Percentiles rank a stretch among this genome's conserved stretches.
Conservation (phyloP, 768 basidiomycete species). For the Podaxis sp. region DNA sequence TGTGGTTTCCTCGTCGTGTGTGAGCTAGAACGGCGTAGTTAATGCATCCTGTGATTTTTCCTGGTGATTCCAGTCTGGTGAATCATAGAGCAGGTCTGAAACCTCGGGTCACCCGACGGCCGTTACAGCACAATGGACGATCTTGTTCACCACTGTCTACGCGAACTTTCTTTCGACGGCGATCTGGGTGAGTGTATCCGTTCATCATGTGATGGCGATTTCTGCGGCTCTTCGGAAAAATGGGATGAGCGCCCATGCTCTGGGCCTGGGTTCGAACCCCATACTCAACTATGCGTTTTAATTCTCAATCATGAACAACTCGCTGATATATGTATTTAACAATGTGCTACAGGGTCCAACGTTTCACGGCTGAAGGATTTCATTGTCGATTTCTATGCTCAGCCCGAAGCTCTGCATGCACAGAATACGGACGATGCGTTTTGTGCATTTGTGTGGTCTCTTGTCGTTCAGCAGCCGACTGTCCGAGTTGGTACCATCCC, state of each 20-base stretch:
- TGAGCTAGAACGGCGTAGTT: neutral
- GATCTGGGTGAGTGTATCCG: conserved; percentile 69
- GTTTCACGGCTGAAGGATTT: conserved; percentile 71
- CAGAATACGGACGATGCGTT: conserved; percentile 77
- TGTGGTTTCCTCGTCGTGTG: neutral
- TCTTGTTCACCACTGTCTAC: conserved; percentile 78
- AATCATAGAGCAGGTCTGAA: neutral
- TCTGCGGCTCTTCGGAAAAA: neutral
- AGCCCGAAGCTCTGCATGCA: conserved; percentile 31
- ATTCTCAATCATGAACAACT: neutral
- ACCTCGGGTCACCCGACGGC: neutral
- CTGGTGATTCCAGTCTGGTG: neutral
- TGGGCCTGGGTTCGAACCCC: conserved; percentile 45
- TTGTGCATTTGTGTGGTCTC: conserved; percentile 78
- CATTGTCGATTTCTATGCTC: conserved; percentile 61
- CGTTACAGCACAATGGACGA: conserved; percentile 63
- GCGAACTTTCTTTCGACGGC: conserved; percentile 88
- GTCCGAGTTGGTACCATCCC: conserved; percentile 75
- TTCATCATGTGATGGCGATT: conserved; percentile 30
- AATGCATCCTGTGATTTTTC: neutral
- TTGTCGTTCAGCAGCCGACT: conserved; percentile 72
- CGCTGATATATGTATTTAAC: conserved; percentile 1
- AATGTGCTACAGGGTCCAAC: conserved; percentile 57
- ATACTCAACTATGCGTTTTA: conserved; percentile 22
- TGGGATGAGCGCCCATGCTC: conserved; percentile 7